Conservation (phyloP, 2,329 filamentous ascomycete genomes). For the Thermoascus crustaceus region DNA sequence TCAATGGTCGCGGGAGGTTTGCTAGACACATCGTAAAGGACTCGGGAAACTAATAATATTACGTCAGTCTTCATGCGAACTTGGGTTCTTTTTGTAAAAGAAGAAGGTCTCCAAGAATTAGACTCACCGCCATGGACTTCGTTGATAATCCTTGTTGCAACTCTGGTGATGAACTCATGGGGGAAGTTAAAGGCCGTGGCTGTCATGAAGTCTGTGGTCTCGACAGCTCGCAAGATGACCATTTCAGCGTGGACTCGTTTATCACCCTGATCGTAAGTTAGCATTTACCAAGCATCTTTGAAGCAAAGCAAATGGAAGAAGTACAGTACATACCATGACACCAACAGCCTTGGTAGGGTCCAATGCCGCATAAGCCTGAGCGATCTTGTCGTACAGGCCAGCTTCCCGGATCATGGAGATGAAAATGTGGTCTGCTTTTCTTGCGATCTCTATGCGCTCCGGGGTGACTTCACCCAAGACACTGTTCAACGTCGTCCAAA, state of each 20-base stretch:
- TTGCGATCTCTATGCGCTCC: constrained; percentile 67
- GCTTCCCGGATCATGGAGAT: constrained; percentile 38
- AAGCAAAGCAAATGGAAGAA: too few relatives aligned
- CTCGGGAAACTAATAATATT: constrained; percentile 23
- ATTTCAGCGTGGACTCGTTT: constrained; percentile 58
- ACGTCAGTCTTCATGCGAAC: constrained; percentile 20
- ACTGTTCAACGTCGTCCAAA: too few relatives aligned
- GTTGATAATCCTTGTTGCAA: constrained; percentile 63
- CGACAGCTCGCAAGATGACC: constrained; percentile 53
- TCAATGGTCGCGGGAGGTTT: constrained; percentile 66
- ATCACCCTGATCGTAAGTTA: too few relatives aligned
- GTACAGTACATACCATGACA: constrained; percentile 30
- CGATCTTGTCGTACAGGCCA: constrained; percentile 49
- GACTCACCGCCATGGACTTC: constrained; percentile 58
- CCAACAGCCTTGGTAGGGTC: constrained; percentile 55
- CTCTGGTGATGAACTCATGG: constrained; percentile 55
- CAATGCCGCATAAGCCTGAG: constrained; percentile 62
- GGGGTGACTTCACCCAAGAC: constrained; percentile 78
- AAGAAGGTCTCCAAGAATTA: too few relatives aligned
- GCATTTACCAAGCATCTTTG: too few relatives aligned
- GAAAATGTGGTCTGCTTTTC: constrained; percentile 39
- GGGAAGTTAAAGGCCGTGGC: constrained; percentile 62
- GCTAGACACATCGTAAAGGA: constrained; percentile 54
- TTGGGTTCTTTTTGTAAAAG: too few relatives aligned
- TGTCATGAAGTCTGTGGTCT: constrained; percentile 65